Evolutionary conservation across 768 basidiomycete species (phyloP).

Genomic region (Podaxis rugospora): DNA sequence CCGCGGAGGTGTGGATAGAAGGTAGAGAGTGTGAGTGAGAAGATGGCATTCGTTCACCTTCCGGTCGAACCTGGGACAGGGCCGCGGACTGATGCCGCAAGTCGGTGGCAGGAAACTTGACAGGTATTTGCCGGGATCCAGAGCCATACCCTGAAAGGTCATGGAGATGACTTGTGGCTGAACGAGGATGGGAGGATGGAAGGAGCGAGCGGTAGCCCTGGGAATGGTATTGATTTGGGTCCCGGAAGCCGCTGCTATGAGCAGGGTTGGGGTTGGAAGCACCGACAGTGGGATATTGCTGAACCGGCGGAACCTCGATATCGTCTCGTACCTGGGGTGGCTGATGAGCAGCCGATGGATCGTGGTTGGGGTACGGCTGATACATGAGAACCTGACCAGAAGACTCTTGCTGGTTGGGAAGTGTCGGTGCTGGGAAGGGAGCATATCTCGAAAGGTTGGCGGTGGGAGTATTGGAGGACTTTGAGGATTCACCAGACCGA

Average conservation of each 20-base stretch:
- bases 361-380: slow-evolving; percentile 32
- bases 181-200: background rate
- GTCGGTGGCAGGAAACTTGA: background rate
- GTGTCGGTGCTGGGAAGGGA: slow-evolving; percentile 32
- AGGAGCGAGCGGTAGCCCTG: slow-evolving; percentile 4
- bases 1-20: background rate
- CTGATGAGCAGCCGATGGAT: slow-evolving; percentile 14
- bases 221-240: background rate
- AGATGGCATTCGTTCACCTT: background rate
- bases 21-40: background rate
- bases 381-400: slow-evolving; percentile 34
- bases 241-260: background rate
- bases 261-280: background rate
- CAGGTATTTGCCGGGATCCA: background rate
- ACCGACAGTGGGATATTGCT: background rate
- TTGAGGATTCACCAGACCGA: slow-evolving; percentile 22
- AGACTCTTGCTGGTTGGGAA: slow-evolving; percentile 22
- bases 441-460: slow-evolving; percentile 30
- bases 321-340: slow-evolving; percentile 17
- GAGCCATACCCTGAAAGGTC: background rate
- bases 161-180: background rate
- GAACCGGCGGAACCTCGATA: slow-evolving; percentile 19
- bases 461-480: slow-evolving; percentile 22
- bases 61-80: background rate
- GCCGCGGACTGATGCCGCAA: background rate